phyloP scores from a whole-genome alignment of 2,329 filamentous ascomycete species.

The Phialocephala subalpina region DNA sequence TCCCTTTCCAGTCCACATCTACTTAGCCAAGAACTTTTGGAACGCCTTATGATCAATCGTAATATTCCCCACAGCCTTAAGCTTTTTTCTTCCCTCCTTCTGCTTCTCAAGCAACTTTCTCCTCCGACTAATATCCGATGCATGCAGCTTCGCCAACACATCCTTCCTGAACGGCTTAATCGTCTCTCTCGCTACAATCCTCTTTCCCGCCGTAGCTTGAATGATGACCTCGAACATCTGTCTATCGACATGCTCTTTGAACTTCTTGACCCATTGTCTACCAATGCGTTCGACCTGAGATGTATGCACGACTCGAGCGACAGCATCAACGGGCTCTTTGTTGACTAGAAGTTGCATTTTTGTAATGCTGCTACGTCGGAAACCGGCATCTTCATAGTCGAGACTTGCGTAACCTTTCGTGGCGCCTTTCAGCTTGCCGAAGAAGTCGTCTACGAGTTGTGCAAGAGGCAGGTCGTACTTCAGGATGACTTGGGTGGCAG shows the following conservation, averaged over 20 bases:
- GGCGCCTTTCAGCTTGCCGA: conserved; percentile 91
- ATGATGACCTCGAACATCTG: conserved; percentile 99
- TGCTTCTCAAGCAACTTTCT: conserved; percentile 94
- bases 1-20: conserved; percentile 27
- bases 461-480: conserved; percentile 90
- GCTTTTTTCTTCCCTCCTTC: conserved; percentile 90
- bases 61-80: conserved; percentile 87
- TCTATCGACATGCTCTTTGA: conserved; percentile 94
- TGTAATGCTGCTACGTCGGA: conserved; percentile 79
- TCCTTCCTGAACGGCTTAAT: conserved; percentile 98
- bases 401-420: conserved; percentile 96
- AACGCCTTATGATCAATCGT: conserved; percentile 97
- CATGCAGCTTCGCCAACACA: conserved; percentile 91
- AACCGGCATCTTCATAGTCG: conserved; percentile 96
- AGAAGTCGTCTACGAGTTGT: conserved; percentile 94
- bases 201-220: conserved; percentile 84
- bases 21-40: conserved; percentile 91
- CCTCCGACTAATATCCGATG: conserved; percentile 82
- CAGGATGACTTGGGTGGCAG: conserved; percentile 89
- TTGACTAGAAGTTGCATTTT: conserved; percentile 96
- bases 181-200: conserved; percentile 89
- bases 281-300: conserved; percentile 85
- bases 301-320: conserved; percentile 86
- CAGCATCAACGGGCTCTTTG: conserved; percentile 90
- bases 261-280: conserved; percentile 89